These are phyloP conservation scores for Fusarium agapanthi DNA, from an alignment of 2,329 filamentous ascomycete genomes.

Conservation along the genomic window DNA sequence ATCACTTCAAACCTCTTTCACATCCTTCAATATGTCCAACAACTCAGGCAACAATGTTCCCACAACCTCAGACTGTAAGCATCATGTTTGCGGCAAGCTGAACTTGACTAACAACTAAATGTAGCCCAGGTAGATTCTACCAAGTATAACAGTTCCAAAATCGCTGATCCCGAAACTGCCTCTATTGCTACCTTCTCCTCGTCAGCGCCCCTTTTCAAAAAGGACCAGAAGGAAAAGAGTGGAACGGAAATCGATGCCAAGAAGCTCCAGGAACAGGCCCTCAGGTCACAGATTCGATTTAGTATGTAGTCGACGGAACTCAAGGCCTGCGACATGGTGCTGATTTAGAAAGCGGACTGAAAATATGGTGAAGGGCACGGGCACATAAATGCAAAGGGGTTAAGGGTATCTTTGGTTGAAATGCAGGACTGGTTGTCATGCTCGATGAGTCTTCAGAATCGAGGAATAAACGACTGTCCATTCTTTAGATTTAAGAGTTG, in stretches of 20 bases:
- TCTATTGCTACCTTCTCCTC: constrained; percentile 41
- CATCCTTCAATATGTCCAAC: constrained; percentile 17
- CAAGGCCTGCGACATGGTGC: not conserved
- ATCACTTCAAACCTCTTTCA: not conserved
- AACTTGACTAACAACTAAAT: constrained; percentile 1
- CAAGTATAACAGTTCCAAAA: constrained; percentile 17
- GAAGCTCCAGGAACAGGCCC: constrained; percentile 42
- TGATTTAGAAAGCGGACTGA: not conserved
- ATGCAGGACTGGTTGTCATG: not conserved
- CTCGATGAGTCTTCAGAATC: not conserved
- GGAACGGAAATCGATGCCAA: constrained; percentile 30
- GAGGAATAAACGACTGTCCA: not conserved
- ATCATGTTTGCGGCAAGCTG: not conserved
- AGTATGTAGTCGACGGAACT: constrained; percentile 30
- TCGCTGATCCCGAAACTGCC: constrained; percentile 37
- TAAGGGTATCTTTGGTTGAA: constrained; percentile 20
- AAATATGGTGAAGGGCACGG: not conserved
- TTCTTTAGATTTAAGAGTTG: not conserved
- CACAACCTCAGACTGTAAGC: constrained; percentile 29
- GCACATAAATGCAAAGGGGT: not conserved
- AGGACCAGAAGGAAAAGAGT: constrained; percentile 20
- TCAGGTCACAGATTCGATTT: constrained; percentile 42
- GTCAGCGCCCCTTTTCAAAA: constrained; percentile 36
- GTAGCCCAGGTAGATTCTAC: constrained; percentile 21
- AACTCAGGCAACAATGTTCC: constrained; percentile 15